Percentiles rank a stretch among this genome's conserved stretches.
Conservation (phyloP, 2,329 filamentous ascomycete species). For the Apiospora sp. region DNA sequence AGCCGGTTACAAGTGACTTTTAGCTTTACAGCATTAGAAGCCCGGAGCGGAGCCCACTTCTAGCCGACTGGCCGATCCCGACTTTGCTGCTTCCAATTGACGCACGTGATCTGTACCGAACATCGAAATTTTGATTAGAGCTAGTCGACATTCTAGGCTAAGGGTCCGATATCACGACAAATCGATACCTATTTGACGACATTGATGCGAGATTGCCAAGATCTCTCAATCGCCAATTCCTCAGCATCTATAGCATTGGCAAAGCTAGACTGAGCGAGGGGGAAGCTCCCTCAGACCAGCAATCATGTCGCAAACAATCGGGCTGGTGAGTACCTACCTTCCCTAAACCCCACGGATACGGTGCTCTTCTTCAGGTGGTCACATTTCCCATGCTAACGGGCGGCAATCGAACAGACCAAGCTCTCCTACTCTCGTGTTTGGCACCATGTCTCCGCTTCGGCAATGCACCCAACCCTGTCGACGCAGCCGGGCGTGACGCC, state of each 20-base stretch:
- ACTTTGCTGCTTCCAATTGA: constrained; percentile 6
- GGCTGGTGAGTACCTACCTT: constrained; percentile 66
- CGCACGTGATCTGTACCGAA: constrained; percentile 21
- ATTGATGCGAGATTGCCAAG: constrained; percentile 6
- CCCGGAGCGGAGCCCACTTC: constrained; percentile 22
- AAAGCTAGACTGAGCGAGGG: constrained; percentile 19
- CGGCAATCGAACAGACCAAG: constrained; percentile 70
- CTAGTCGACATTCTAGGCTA: not conserved
- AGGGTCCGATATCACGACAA: constrained; percentile 5
- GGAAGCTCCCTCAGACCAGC: constrained; percentile 38
- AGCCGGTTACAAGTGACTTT: not conserved
- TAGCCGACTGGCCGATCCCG: constrained; percentile 24
- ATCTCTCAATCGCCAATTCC: constrained; percentile 2
- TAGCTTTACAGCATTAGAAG: not conserved
- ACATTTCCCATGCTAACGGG: not conserved
- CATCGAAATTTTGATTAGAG: constrained; percentile 22
- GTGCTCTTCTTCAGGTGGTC: constrained; percentile 20
- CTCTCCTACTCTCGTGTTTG: constrained; percentile 96
- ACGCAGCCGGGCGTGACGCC: constrained; percentile 65
- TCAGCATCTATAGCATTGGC: not conserved
- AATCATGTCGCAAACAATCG: constrained; percentile 81
- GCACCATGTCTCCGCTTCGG: constrained; percentile 83
- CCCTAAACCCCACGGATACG: not conserved
- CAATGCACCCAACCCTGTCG: constrained; percentile 68
- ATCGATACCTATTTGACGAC: not conserved